phyloP scores from a whole-genome alignment of 73 alveolate genomes.

The Uronychia setigera region DNA sequence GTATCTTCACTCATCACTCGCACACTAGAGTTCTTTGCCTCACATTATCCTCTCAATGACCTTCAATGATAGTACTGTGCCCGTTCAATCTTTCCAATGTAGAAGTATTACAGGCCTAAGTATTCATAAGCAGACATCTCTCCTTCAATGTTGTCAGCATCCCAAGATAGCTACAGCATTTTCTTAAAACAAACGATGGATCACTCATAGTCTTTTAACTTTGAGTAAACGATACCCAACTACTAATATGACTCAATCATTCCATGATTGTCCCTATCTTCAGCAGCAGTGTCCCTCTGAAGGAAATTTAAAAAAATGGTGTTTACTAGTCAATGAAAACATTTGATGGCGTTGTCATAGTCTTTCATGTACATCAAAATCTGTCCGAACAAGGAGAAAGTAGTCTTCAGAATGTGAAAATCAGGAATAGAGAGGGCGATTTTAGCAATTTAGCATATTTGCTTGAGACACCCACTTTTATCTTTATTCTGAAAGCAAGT shows the following conservation, averaged over 20 bases:
- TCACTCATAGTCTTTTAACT: slow-evolving; percentile 34
- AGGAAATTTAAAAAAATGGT: too few species aligned
- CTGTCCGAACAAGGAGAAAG: not conserved
- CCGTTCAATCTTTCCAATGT: slow-evolving; percentile 54
- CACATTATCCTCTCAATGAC: slow-evolving; percentile 45
- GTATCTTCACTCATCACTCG: slow-evolving; percentile 22
- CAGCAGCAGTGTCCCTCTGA: not conserved
- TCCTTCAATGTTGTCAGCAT: slow-evolving; percentile 25
- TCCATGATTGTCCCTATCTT: not conserved
- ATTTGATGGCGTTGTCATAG: not conserved
- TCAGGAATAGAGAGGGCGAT: not conserved
- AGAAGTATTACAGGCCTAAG: slow-evolving; percentile 49
- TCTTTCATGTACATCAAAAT: not conserved
- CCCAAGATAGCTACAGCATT: slow-evolving; percentile 55
- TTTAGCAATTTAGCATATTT: not conserved
- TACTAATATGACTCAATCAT: slow-evolving; percentile 23
- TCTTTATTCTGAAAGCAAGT: not conserved
- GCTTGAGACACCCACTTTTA: not conserved
- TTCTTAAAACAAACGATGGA: slow-evolving; percentile 52
- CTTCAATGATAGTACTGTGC: slow-evolving; percentile 55
- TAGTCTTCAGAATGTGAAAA: not conserved
- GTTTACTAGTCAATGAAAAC: not conserved
- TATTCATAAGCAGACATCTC: slow-evolving; percentile 62
- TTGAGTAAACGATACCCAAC: slow-evolving; percentile 50
- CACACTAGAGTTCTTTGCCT: slow-evolving; percentile 30